These are phyloP conservation scores for Aphanomyces euteiches DNA, from an alignment of 352 stramenopile species.

Conservation along the genomic window DNA sequence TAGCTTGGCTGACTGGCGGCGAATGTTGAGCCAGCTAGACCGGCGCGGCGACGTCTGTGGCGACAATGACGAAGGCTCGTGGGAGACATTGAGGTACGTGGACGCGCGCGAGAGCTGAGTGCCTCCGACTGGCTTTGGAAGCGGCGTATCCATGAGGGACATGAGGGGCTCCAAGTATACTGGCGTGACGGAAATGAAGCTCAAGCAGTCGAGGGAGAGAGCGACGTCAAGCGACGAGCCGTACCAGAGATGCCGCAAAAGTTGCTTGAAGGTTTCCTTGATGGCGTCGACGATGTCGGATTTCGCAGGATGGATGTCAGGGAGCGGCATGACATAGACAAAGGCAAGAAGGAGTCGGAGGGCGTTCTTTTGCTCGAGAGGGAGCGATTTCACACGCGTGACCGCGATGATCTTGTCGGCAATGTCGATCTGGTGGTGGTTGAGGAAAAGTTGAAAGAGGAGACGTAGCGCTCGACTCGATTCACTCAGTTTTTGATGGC, in stretches of 20 bases:
- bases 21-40: conserved; percentile 14
- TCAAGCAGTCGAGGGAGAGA: not conserved
- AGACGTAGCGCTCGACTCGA: not conserved
- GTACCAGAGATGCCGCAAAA: conserved; percentile 11
- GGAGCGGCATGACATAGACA: not conserved
- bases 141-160: conserved; percentile 1
- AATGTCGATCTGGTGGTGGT: conserved; percentile 21
- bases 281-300: not conserved
- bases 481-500: not conserved
- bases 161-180: conserved; percentile 4
- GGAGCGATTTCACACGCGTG: not conserved
- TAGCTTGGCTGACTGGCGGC: not conserved
- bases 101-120: conserved; percentile 3
- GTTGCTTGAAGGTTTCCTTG: conserved; percentile 5
- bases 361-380: conserved; percentile 17
- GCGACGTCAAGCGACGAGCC: conserved; percentile 2
- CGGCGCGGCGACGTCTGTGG: not conserved
- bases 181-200: not conserved
- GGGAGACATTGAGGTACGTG: conserved; percentile 7
- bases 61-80: not conserved
- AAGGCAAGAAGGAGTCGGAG: conserved; percentile 23
- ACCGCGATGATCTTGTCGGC: not conserved
- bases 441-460: conserved; percentile 15
- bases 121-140: not conserved
- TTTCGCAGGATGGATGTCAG: not conserved